Conservation (phyloP, 306 rosid genomes). For the Lathyrus sativus region DNA sequence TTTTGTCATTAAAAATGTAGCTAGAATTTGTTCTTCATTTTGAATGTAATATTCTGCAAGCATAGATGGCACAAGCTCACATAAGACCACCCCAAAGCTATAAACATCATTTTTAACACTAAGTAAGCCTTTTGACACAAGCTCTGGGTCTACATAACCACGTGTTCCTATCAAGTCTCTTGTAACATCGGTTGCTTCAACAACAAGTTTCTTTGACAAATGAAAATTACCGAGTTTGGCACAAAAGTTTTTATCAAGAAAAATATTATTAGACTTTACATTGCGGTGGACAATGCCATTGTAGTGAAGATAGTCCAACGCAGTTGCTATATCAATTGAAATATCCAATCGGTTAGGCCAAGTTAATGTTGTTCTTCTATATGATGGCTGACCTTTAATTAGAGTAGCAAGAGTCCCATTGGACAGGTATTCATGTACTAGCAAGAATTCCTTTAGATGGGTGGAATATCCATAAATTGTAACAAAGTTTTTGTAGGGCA, state of each 20-base stretch:
- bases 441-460: constrained; percentile 4
- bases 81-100: constrained; percentile 38
- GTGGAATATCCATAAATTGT: constrained; percentile 13
- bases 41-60: background rate
- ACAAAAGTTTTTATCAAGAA: constrained; percentile 26
- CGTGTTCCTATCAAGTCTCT: background rate
- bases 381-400: constrained; percentile 1
- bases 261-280: constrained; percentile 30
- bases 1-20: background rate
- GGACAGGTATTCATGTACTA: constrained; percentile 31
- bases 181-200: background rate
- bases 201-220: constrained; percentile 24
- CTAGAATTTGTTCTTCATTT: background rate
- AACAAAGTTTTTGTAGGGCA: constrained; percentile 37
- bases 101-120: constrained; percentile 32
- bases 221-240: constrained; percentile 28
- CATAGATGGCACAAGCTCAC: constrained; percentile 32
- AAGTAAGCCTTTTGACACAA: constrained; percentile 9
- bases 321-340: constrained; percentile 37
- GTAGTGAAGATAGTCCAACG: constrained; percentile 32
- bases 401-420: constrained; percentile 35
- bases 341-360: constrained; percentile 33
- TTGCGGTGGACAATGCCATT: constrained; percentile 31
- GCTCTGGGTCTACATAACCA: constrained; percentile 38
- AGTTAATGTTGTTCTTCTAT: background rate